Evolutionary conservation across 1,284 basidiomycete species (phyloP).

Genomic region (Melampsora larici-populina): DNA sequence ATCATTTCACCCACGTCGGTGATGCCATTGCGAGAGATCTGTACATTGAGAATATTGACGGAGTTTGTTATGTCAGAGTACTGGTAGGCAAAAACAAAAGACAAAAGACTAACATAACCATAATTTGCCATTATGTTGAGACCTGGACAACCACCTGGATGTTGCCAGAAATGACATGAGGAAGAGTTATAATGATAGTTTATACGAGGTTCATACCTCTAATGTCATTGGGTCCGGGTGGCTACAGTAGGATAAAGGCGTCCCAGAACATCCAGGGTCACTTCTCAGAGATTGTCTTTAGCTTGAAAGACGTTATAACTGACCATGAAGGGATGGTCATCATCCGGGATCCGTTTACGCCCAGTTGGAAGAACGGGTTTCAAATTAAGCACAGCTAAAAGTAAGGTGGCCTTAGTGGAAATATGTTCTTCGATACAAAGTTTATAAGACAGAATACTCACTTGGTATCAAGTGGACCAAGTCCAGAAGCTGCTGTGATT

Average conservation of each 20-base stretch:
- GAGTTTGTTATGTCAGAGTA: too few species aligned
- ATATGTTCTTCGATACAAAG: too few species aligned
- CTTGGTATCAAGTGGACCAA: too few species aligned
- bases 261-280: too few species aligned
- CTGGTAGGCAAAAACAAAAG: too few species aligned
- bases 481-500: too few species aligned
- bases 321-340: constrained; percentile 23
- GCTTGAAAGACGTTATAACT: too few species aligned
- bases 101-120: too few species aligned
- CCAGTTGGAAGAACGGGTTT: constrained; percentile 5
- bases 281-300: too few species aligned
- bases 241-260: not conserved
- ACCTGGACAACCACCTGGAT: not conserved
- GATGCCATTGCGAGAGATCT: constrained; percentile 5
- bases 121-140: not conserved
- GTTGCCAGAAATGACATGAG: not conserved
- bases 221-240: not conserved
- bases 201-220: not conserved
- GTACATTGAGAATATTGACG: not conserved
- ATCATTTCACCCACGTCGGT: not conserved
- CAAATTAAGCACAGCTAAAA: not conserved
- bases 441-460: too few species aligned
- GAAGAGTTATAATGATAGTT: not conserved
- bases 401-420: too few species aligned
- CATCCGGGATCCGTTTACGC: constrained; percentile 31